These are phyloP conservation scores for Candida maesae DNA, from an alignment of 805 yeast genomes.

Conservation along the genomic window DNA sequence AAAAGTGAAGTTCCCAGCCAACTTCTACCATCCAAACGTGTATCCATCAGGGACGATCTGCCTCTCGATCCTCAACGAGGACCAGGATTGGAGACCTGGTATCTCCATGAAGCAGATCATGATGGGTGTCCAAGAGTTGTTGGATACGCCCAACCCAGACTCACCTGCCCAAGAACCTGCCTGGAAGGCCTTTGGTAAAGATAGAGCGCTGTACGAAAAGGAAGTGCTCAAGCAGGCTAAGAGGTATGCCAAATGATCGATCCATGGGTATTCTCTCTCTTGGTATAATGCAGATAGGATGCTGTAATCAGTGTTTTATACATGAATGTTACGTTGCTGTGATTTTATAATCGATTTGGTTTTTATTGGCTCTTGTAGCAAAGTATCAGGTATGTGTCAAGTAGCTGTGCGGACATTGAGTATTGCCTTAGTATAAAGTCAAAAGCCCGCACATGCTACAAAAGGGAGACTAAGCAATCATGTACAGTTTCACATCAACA, in stretches of 20 bases:
- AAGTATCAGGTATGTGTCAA: no score
- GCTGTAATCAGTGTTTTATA: no score
- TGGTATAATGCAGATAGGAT: no score
- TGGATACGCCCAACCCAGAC: conserved; percentile 86
- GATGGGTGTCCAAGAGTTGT: conserved; percentile 86
- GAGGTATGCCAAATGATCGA: conserved; percentile 46
- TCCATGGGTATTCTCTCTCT: not conserved
- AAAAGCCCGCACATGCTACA: no score
- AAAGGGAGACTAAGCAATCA: no score
- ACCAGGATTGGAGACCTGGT: conserved; percentile 98
- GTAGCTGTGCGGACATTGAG: no score
- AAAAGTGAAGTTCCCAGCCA: conserved; percentile 82
- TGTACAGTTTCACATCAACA: no score
- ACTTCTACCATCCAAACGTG: conserved; percentile 95
- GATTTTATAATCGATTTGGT: not conserved
- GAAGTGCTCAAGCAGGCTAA: conserved; percentile 80
- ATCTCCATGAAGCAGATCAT: conserved; percentile 86
- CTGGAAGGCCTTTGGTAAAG: conserved; percentile 77
- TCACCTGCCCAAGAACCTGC: conserved; percentile 99
- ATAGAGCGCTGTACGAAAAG: conserved; percentile 64
- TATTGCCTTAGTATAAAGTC: no score
- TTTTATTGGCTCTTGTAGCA: no score
- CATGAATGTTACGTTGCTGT: no score
- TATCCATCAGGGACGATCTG: conserved; percentile 98
- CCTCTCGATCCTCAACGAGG: conserved; percentile 87